Conservation (phyloP, 2,329 filamentous ascomycete species). For the Fusarium sp. region DNA sequence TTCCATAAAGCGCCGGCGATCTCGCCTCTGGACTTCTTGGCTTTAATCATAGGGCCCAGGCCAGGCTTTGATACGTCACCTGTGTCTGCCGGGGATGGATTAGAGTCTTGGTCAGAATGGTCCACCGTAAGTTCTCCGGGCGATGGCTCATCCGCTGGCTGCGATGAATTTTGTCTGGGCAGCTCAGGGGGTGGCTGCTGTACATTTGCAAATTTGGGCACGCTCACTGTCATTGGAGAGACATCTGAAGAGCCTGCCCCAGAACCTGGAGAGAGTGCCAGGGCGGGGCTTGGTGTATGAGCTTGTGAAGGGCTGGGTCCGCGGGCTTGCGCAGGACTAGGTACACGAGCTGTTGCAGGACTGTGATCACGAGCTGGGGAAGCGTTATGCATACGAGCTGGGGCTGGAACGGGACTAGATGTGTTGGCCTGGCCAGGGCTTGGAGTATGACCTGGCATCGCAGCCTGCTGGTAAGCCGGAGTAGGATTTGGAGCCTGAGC, state of each 20-base stretch:
- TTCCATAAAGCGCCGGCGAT: conserved; percentile 83
- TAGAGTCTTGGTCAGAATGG: conserved; percentile 28
- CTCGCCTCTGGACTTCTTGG: conserved; percentile 78
- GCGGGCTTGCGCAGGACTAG: conserved; percentile 12
- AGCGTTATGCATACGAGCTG: conserved; percentile 12
- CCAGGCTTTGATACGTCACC: conserved; percentile 39
- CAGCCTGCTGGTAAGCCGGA: conserved; percentile 1
- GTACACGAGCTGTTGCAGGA: conserved; percentile 13
- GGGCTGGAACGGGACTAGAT: conserved; percentile 5
- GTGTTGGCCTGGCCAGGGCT: not conserved
- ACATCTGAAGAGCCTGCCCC: conserved; percentile 41
- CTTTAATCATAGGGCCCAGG: conserved; percentile 91
- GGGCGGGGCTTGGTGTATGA: conserved; percentile 14
- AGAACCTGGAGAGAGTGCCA: conserved; percentile 21
- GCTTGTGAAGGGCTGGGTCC: conserved; percentile 9
- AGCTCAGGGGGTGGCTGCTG: conserved; percentile 42
- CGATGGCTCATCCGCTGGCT: conserved; percentile 23
- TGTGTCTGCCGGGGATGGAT: conserved; percentile 17
- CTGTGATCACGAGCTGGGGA: conserved; percentile 4
- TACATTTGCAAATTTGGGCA: conserved; percentile 30
- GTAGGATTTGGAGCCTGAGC: not conserved
- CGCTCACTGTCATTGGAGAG: conserved; percentile 44
- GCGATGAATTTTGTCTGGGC: conserved; percentile 7
- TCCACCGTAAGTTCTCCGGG: conserved; percentile 36
- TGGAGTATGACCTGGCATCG: not conserved